phyloP scores from a whole-genome alignment of 2,329 filamentous ascomycete genomes.

The Clarireedia hainanense region DNA sequence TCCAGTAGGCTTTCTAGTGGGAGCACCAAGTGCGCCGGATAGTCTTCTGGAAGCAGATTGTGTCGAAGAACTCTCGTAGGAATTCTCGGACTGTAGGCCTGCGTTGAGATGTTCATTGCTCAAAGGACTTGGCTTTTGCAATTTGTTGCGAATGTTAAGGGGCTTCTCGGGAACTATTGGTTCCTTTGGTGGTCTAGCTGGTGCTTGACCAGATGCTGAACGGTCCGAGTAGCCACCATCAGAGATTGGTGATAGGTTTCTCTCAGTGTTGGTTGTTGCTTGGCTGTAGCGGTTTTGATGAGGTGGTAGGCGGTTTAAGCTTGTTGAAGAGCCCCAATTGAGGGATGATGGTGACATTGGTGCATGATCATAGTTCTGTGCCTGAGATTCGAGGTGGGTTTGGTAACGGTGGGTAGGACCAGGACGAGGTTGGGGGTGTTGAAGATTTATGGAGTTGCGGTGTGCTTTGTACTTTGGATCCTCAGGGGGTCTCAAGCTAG shows the following conservation, averaged over 20 bases:
- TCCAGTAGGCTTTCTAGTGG: slow-evolving; percentile 28
- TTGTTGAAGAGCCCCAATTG: slow-evolving; percentile 56
- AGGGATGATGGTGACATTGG: slow-evolving; percentile 52
- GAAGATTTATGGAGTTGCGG: slow-evolving; percentile 70
- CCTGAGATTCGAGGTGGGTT: slow-evolving; percentile 64
- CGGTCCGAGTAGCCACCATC: slow-evolving; percentile 25
- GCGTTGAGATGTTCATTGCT: slow-evolving; percentile 39
- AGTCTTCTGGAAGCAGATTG: slow-evolving; percentile 21
- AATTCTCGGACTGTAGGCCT: slow-evolving; percentile 18
- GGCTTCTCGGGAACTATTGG: slow-evolving; percentile 41
- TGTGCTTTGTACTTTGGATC: slow-evolving; percentile 78
- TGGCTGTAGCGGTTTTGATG: slow-evolving; percentile 41
- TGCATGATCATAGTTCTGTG: slow-evolving; percentile 54
- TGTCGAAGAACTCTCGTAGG: slow-evolving; percentile 19
- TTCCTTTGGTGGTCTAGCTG: slow-evolving; percentile 56
- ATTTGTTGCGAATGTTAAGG: slow-evolving; percentile 40
- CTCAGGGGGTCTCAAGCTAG: slow-evolving; percentile 30
- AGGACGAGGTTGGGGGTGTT: slow-evolving; percentile 70
- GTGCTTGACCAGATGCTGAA: slow-evolving; percentile 33
- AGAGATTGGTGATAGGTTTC: slow-evolving; percentile 25
- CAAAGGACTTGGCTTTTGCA: slow-evolving; percentile 47
- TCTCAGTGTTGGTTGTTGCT: slow-evolving; percentile 22
- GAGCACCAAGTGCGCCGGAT: slow-evolving; percentile 22
- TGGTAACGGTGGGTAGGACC: slow-evolving; percentile 69
- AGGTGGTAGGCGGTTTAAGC: slow-evolving; percentile 43